A percentile compares a stretch with the other conserved stretches of the same genome.
Evolutionary conservation across 352 stramenopile genomes (phyloP).

Genomic region (Globisporangium nunn): DNA sequence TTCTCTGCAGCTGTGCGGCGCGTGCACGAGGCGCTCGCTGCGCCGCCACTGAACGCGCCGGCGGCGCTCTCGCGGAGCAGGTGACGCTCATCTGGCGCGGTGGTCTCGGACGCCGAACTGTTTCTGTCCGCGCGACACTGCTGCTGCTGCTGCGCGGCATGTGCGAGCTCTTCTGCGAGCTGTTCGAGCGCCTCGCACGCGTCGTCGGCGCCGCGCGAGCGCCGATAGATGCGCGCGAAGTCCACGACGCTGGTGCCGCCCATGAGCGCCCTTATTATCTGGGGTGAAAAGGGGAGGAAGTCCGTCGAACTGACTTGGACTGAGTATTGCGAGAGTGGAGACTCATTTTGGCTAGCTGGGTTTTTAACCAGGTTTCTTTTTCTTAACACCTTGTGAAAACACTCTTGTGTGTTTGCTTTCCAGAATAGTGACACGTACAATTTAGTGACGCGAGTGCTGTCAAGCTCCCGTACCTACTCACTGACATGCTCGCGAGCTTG

Average conservation of each 20-base stretch:
- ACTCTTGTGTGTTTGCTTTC: too few relatives aligned
- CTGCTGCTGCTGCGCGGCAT: neutral
- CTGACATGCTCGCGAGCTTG: too few relatives aligned
- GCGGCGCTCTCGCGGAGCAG: neutral
- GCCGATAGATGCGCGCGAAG: conserved; percentile 26
- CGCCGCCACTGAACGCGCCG: neutral
- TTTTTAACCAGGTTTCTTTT: too few relatives aligned
- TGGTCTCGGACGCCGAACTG: neutral
- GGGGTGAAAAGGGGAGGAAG: too few relatives aligned
- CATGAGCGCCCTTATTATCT: neutral
- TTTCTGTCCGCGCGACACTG: neutral
- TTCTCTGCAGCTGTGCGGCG: neutral
- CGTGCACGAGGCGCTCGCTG: neutral
- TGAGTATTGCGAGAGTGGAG: too few relatives aligned
- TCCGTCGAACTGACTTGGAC: too few relatives aligned
- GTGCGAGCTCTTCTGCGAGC: conserved; percentile 13
- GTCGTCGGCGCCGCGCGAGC: conserved; percentile 5
- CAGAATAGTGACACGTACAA: too few relatives aligned
- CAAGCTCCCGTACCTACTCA: too few relatives aligned
- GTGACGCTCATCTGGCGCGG: neutral
- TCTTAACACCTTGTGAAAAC: too few relatives aligned
- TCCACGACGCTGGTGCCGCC: conserved; percentile 27
- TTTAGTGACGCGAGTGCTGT: too few relatives aligned
- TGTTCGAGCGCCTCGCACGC: conserved; percentile 1
- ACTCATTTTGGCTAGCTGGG: too few relatives aligned